Conservation (phyloP, 305 asterid species). For the Fraxinus sp. region DNA sequence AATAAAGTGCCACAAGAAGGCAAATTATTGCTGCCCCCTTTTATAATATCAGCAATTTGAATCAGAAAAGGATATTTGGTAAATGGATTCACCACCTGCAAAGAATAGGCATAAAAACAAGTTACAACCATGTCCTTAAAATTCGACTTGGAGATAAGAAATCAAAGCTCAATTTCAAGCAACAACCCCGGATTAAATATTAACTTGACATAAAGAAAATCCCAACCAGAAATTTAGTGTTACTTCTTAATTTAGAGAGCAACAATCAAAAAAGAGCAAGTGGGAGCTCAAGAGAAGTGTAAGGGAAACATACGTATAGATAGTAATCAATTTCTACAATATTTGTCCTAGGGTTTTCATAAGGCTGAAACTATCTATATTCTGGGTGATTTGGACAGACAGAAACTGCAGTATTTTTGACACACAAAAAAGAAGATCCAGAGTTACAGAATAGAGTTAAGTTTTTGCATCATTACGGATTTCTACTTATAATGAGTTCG, state of each 20-base stretch:
- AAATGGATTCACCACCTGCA: conserved; percentile 92
- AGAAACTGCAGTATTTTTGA: neutral
- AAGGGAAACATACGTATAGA: neutral
- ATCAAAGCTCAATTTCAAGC: neutral
- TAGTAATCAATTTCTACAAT: neutral
- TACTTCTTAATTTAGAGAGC: neutral
- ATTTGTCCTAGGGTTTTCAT: neutral
- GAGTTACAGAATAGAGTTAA: neutral
- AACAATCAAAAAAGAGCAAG: neutral
- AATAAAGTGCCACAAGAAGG: neutral
- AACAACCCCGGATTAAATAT: neutral
- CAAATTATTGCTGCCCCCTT: neutral
- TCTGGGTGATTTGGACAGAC: neutral
- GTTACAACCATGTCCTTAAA: conserved; percentile 2
- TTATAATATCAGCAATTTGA: conserved; percentile 3
- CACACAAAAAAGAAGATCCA: conserved; percentile 11
- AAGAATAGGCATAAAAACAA: conserved; percentile 18
- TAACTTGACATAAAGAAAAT: neutral
- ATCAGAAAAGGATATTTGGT: conserved; percentile 81
- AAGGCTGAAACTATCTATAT: neutral
- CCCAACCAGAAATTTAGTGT: neutral
- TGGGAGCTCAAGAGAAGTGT: neutral
- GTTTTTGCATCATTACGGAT: neutral
- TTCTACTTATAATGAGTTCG: neutral
- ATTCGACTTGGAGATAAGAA: neutral